These are phyloP conservation scores for Coemansia sp. DNA, from an alignment of 192 early-diverging fungal genomes.

Conservation along the genomic window DNA sequence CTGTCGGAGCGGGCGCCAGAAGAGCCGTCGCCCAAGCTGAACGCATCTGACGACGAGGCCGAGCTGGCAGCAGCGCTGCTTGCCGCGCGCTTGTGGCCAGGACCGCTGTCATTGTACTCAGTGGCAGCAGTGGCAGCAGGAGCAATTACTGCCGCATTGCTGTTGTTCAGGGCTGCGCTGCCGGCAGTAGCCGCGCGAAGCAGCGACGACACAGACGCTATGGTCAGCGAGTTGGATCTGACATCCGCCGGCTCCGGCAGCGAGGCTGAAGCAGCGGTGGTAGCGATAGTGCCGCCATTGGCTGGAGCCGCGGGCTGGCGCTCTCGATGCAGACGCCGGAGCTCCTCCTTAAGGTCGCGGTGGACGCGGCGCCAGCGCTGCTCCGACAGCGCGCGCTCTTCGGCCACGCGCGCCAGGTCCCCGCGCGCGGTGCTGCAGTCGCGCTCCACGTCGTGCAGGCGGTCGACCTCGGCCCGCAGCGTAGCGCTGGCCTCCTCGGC, in stretches of 20 bases:
- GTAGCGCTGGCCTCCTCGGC: constrained; percentile 24
- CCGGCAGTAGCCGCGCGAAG: constrained; percentile 38
- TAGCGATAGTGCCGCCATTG: not conserved
- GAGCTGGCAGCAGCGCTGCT: constrained; percentile 25
- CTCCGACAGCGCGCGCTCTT: constrained; percentile 45
- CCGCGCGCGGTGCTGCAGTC: constrained; percentile 19
- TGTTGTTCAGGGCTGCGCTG: not conserved
- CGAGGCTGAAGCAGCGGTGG: not conserved
- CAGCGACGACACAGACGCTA: constrained; percentile 45
- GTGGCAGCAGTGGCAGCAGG: not conserved
- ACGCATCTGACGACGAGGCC: constrained; percentile 9
- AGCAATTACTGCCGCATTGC: not conserved
- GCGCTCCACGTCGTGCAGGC: constrained; percentile 36
- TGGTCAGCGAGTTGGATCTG: constrained; percentile 45
- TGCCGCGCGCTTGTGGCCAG: constrained; percentile 18
- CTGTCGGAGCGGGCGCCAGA: not conserved
- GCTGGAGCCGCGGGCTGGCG: not conserved
- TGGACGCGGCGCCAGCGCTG: constrained; percentile 49
- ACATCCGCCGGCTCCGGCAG: not conserved
- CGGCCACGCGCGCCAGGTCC: constrained; percentile 19
- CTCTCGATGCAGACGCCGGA: constrained; percentile 44
- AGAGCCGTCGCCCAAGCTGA: not conserved
- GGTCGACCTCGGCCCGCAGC: constrained; percentile 38
- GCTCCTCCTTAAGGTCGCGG: constrained; percentile 50
- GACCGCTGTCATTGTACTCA: not conserved